Base-by-base conservation (phyloP, 2,329 filamentous ascomycete genomes). In the Alternaria sp. region DNA sequence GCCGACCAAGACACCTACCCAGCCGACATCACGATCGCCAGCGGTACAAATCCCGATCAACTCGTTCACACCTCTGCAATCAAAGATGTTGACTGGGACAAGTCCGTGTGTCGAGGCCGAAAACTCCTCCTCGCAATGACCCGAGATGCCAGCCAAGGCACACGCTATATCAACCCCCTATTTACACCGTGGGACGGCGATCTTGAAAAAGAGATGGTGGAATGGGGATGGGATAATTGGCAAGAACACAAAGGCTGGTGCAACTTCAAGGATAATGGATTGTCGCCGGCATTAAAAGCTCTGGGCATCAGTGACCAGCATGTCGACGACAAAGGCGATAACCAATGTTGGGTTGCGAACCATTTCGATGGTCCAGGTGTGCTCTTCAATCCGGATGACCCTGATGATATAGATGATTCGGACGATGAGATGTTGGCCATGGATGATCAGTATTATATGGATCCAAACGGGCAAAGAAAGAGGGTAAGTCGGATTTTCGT, bases 61-160 rank as follows among this genome's bases (percentile, higher is more conserved):
- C 16, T 46, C 30, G 2, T 36, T 30, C 42, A 39, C 22, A 11
- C 11, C 7, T 9, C 12, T 1, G 28, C 41, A 24, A 46, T 20
- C 11, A 28, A 11, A 14, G 41, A 36, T 12, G 42, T 8, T 6
- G 20, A n/a, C 30, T 46, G 16, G 22, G 11, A 38, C 9, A 47
- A 38, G 5, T 32, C 16, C 11, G 16, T 47, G 14, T 47, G 42
- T 20, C 41, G 41, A 28, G 41, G 41, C 20, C 52, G 32, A 16
- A 54, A 47, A 28, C 52, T 47, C 11, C 30, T 54, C 4, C 24
- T 46, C 32, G 52, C 20, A 11, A 46, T 54, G 52, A 46, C 41
- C 3, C 30, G n/a, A 32, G 42, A 30, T n/a, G n/a, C 16, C 16
- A 22, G 24, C 11, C 41, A 54, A 47, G 52, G 28, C 16, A 54